Base-by-base conservation (phyloP, 2,329 filamentous ascomycete genomes). In the Amauroascus verrucosus region DNA sequence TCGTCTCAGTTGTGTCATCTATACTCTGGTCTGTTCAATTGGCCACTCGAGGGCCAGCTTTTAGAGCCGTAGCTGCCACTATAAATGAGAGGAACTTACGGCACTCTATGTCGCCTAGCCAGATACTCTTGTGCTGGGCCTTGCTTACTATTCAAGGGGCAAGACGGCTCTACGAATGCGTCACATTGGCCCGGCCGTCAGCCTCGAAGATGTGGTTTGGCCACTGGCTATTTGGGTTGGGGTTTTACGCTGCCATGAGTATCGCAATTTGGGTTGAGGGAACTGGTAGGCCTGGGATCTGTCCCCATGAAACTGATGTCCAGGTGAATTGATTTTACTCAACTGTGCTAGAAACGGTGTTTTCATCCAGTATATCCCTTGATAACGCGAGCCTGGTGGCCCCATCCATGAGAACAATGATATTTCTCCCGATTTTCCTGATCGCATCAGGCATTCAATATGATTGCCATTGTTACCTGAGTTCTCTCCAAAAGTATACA, bases 191-290 rank as follows among this genome's bases (percentile, higher is more conserved):
- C 48, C 85, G 80, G 64, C 77, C 82, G 3, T 87, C 83, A 2
- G 76, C 76, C 20, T 87, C 88, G 16, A 80, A 75, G 53, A 98
- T 98, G 91, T 89, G 84, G 81, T 70, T 90, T 57, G 79, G 83
- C 14, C 86, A 95, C 65, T 97, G 88, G 84, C 58, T 84, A 14
- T 67, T 96, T 38, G 93, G 89, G 0, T 68, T 93, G 48, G 70
- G 72, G 8, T 97, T 87, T 69, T 98, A 98, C 68, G 63, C 83
- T 5, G 75, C 75, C 54, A 85, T 87, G 62, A 83, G 83, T 51
- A 65, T 95, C 45, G 80, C 86, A 3, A 74, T 95, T 32, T 96
- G 90, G 90, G 77, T 94, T 55, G 88, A 97, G 68, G 86, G 84
- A 50, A 80, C 82, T 48, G 71, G 87, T 89, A 75, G 64, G 78